A percentile compares a stretch with the other conserved stretches of the same genome.
phyloP scores from a whole-genome alignment of 2,329 filamentous ascomycete genomes.

The Fusarium sp. region DNA sequence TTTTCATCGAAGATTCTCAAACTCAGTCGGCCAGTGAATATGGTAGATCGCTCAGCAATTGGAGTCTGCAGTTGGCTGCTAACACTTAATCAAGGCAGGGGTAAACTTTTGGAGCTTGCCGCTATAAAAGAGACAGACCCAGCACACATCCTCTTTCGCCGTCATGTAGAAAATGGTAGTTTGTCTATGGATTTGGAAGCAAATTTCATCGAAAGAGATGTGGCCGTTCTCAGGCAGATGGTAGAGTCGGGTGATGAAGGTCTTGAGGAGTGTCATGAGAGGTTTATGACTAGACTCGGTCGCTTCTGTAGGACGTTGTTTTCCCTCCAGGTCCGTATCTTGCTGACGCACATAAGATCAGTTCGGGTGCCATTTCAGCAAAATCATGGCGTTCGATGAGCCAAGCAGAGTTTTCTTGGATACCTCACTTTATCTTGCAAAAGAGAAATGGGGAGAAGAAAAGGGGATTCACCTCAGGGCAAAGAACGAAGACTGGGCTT shows the following conservation, averaged over 20 bases:
- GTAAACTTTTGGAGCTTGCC: conserved; percentile 14
- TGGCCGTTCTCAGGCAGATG: conserved; percentile 6
- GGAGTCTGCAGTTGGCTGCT: background rate
- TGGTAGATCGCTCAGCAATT: conserved; percentile 3
- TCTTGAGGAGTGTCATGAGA: conserved; percentile 13
- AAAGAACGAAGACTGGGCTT: conserved; percentile 14
- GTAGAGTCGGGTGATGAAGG: conserved; percentile 4
- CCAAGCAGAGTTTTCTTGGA: conserved; percentile 4
- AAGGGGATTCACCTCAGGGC: conserved; percentile 12
- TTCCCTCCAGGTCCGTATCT: accelerated
- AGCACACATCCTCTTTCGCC: conserved; percentile 25
- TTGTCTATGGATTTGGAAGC: conserved; percentile 24
- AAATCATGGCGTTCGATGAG: conserved; percentile 7
- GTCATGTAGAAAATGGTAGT: background rate
- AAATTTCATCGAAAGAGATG: conserved; percentile 11
- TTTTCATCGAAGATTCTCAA: background rate
- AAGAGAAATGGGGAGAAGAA: conserved; percentile 4
- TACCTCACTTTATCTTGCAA: background rate
- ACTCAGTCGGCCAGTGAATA: background rate
- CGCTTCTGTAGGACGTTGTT: conserved; percentile 18
- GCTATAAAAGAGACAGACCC: conserved; percentile 7
- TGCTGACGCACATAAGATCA: conserved; percentile 17
- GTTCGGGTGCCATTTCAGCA: conserved; percentile 8
- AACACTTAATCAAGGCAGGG: conserved; percentile 10
- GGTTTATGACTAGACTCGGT: conserved; percentile 6